Conservation (phyloP, 176 grass and related monocot genomes). For the Oryza rufipogon region DNA sequence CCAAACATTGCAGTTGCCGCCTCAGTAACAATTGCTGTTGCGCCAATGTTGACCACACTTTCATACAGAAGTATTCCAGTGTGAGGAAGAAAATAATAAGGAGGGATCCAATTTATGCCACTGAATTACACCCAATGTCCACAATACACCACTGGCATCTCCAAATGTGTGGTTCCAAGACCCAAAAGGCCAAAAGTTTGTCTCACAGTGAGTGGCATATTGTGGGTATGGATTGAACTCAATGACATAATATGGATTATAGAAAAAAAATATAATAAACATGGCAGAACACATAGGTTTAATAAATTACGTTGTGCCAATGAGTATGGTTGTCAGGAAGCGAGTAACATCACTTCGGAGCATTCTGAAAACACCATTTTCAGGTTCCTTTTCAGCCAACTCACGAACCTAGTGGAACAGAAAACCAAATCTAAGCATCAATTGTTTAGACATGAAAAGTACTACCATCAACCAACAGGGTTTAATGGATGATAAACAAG, state of each 20-base stretch:
- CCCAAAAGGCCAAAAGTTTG: neutral
- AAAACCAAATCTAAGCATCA: conserved; percentile 21
- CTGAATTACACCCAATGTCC: neutral
- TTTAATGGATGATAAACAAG: conserved; percentile 1
- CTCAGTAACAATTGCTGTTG: conserved; percentile 93
- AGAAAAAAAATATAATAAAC: conserved; percentile 23
- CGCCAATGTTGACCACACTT: conserved; percentile 95
- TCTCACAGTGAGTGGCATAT: neutral
- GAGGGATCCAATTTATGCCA: neutral
- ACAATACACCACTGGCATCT: neutral
- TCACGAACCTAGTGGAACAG: conserved; percentile 59
- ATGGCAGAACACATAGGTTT: conserved; percentile 11
- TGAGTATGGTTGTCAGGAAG: conserved; percentile 96
- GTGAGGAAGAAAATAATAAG: conserved; percentile 30
- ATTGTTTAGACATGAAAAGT: conserved; percentile 7
- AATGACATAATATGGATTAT: neutral
- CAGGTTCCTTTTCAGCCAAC: conserved; percentile 96
- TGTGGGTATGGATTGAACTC: neutral
- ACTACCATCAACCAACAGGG: neutral
- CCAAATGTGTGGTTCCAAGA: neutral
- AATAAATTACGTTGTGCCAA: conserved; percentile 88
- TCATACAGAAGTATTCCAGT: conserved; percentile 37
- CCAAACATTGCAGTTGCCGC: conserved; percentile 97
- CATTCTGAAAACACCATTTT: conserved; percentile 98
- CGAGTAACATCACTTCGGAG: conserved; percentile 92